A percentile compares a stretch with the other conserved stretches of the same genome.
Evolutionary conservation across 2,329 filamentous ascomycete genomes (phyloP).

Genomic region (Didymosphaeria variabile): DNA sequence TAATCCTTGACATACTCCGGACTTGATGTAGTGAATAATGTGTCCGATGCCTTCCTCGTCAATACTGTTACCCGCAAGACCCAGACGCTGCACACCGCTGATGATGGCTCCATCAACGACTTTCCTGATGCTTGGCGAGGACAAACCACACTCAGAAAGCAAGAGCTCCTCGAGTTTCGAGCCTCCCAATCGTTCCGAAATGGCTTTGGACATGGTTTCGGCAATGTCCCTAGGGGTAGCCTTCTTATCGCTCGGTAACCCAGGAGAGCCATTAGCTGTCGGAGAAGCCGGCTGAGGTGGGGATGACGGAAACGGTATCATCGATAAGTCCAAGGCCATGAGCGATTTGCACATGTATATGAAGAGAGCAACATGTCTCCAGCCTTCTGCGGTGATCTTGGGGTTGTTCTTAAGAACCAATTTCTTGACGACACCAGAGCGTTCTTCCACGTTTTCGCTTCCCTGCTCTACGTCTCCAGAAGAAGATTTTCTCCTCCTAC

Average conservation of each 20-base stretch:
- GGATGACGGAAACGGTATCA: conserved; percentile 70
- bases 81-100: conserved; percentile 79
- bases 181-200: conserved; percentile 80
- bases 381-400: conserved; percentile 84
- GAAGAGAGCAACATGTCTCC: conserved; percentile 90
- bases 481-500: conserved; percentile 50
- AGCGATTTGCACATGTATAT: conserved; percentile 88
- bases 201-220: conserved; percentile 75
- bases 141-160: conserved; percentile 80
- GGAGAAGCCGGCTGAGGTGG: conserved; percentile 26
- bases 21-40: conserved; percentile 77
- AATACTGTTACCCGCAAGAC: conserved; percentile 83
- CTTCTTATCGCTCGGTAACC: conserved; percentile 19
- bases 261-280: conserved; percentile 22
- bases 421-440: conserved; percentile 82
- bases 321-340: conserved; percentile 85
- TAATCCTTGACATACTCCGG: conserved; percentile 82
- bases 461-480: conserved; percentile 28
- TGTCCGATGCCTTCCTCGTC: conserved; percentile 77
- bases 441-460: conserved; percentile 50
- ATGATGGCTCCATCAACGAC: conserved; percentile 85
- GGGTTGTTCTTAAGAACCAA: conserved; percentile 88
- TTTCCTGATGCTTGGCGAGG: conserved; percentile 73
- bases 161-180: conserved; percentile 82
- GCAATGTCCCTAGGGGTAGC: conserved; percentile 62